Evolutionary conservation across 371 early-diverging fungal genomes (phyloP).

Genomic region (Rhizopus microsporus): DNA sequence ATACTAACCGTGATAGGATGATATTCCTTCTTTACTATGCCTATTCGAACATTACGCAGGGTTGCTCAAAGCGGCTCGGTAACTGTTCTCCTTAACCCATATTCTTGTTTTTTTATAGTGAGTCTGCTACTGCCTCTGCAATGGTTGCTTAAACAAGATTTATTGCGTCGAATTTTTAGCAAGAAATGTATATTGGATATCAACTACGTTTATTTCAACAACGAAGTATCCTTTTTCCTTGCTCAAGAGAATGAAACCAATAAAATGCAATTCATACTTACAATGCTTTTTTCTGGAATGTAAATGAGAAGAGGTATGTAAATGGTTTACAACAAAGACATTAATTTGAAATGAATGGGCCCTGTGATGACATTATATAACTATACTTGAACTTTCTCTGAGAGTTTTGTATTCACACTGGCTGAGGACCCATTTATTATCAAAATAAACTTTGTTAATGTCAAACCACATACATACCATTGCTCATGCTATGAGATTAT

Average conservation of each 20-base stretch:
- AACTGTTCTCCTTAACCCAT: slow-evolving; percentile 47
- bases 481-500: too few species aligned
- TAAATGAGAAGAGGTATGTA: not conserved
- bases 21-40: slow-evolving; percentile 11
- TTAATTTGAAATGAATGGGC: not conserved
- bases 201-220: not conserved
- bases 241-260: not conserved
- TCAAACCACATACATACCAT: too few species aligned
- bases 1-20: slow-evolving; percentile 13
- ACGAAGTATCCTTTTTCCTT: slow-evolving; percentile 1
- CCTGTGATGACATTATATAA: slow-evolving; percentile 17
- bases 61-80: slow-evolving; percentile 29
- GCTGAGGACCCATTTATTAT: slow-evolving; percentile 15
- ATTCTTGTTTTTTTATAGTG: slow-evolving; percentile 40
- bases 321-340: not conserved
- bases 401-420: slow-evolving; percentile 33
- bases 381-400: slow-evolving; percentile 17
- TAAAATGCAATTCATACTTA: too few species aligned
- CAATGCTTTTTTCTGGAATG: not conserved
- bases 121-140: slow-evolving; percentile 54
- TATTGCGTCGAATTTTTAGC: not conserved
- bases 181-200: not conserved
- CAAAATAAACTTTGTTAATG: not conserved
- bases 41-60: slow-evolving; percentile 29
- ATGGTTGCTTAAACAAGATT: slow-evolving; percentile 43